phyloP scores from a whole-genome alignment of 805 yeast genomes.

The Lipomyces starkeyi region DNA sequence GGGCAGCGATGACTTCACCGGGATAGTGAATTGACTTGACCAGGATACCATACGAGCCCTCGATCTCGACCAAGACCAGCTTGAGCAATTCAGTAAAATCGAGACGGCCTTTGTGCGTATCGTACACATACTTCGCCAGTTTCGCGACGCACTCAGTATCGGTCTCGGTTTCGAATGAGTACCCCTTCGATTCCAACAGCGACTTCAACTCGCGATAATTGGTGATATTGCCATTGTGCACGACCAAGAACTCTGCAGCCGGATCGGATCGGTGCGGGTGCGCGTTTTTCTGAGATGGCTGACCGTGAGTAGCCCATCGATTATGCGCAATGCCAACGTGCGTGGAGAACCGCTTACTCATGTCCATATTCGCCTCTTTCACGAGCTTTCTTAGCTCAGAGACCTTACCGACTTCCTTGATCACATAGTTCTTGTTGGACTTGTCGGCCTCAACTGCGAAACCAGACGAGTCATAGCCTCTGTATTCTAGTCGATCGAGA shows the following conservation, averaged over 20 bases:
- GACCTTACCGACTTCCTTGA: constrained; percentile 92
- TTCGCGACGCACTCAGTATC: constrained; percentile 98
- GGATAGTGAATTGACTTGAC: constrained; percentile 93
- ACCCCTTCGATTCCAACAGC: constrained; percentile 79
- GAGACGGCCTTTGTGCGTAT: constrained; percentile 70
- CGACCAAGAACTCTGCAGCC: constrained; percentile 82
- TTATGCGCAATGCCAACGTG: constrained; percentile 99
- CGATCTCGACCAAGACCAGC: constrained; percentile 87
- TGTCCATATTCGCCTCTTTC: constrained; percentile 55
- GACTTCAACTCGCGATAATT: constrained; percentile 91
- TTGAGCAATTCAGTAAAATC: constrained; percentile 93
- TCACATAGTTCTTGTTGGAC: constrained; percentile 69
- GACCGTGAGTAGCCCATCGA: constrained; percentile 99
- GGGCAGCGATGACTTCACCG: constrained; percentile 92
- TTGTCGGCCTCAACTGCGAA: constrained; percentile 91
- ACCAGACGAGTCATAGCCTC: constrained; percentile 99
- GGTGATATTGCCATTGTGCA: constrained; percentile 98
- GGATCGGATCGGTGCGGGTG: constrained; percentile 96
- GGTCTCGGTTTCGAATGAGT: constrained; percentile 84
- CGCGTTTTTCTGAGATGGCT: constrained; percentile 82
- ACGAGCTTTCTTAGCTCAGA: constrained; percentile 72
- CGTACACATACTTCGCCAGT: constrained; percentile 88
- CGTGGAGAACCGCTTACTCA: constrained; percentile 69
- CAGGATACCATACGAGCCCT: constrained; percentile 96
- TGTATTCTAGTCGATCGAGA: constrained; percentile 81